A percentile compares a stretch with the other conserved stretches of the same genome.
These are phyloP conservation scores for Didymella pinodella DNA, from an alignment of 2,329 filamentous ascomycete genomes.

Conservation along the genomic window DNA sequence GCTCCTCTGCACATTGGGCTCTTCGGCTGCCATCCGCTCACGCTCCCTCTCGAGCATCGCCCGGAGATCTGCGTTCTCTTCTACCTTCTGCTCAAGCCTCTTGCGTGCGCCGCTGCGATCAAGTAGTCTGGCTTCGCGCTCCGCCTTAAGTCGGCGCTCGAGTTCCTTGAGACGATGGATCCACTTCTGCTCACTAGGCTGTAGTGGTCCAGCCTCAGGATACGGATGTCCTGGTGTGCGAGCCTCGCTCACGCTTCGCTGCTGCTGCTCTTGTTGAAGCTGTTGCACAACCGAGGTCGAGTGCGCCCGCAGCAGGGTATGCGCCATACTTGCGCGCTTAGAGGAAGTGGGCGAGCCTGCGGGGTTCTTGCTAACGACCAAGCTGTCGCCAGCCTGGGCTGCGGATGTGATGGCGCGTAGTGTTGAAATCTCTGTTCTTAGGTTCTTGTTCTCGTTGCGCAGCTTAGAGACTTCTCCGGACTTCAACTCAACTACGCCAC, in stretches of 20 bases:
- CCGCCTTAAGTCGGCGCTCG: conserved; percentile 86
- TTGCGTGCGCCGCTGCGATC: conserved; percentile 85
- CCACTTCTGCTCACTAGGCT: conserved; percentile 75
- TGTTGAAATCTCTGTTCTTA: conserved; percentile 71
- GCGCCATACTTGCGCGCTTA: conserved; percentile 57
- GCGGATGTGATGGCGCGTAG: conserved; percentile 59
- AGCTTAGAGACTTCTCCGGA: conserved; percentile 65
- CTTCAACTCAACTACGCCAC: conserved; percentile 51
- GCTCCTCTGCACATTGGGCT: conserved; percentile 26
- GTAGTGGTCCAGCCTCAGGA: conserved; percentile 47
- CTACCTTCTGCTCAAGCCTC: conserved; percentile 76
- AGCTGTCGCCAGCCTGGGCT: conserved; percentile 34
- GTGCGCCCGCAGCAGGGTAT: conserved; percentile 63
- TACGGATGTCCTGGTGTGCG: conserved; percentile 40
- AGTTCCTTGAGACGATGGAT: conserved; percentile 85
- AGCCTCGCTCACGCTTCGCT: conserved; percentile 10
- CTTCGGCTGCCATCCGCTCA: conserved; percentile 38
- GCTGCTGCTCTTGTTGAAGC: conserved; percentile 33
- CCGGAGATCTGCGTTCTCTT: conserved; percentile 75
- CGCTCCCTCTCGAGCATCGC: conserved; percentile 69
- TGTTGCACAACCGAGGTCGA: conserved; percentile 61
- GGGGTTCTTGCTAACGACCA: conserved; percentile 36
- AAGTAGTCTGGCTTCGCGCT: conserved; percentile 83
- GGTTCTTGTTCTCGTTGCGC: conserved; percentile 65
- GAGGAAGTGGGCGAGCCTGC: conserved; percentile 42